phyloP scores from a whole-genome alignment of 2,329 filamentous ascomycete species.

The Beauveria rudraprayagi region DNA sequence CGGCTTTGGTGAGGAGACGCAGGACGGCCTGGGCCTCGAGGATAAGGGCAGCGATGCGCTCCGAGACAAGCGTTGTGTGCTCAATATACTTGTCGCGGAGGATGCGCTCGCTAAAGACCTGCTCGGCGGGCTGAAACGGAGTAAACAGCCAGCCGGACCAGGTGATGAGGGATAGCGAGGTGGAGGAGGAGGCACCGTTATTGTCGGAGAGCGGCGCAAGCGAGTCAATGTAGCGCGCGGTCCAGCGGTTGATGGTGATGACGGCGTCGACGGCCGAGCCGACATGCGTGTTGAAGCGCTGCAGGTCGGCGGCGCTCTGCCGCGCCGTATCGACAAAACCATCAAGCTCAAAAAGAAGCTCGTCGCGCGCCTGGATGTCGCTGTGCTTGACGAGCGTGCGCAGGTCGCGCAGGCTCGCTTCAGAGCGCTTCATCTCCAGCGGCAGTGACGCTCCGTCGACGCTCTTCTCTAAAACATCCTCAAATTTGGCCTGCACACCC shows the following conservation, averaged over 20 bases:
- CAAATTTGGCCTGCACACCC: constrained; percentile 65
- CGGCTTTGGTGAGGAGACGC: constrained; percentile 56
- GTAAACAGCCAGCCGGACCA: constrained; percentile 41
- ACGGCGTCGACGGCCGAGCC: constrained; percentile 67
- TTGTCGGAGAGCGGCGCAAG: constrained; percentile 32
- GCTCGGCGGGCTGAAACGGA: constrained; percentile 54
- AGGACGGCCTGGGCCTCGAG: constrained; percentile 62
- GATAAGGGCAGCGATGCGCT: constrained; percentile 61
- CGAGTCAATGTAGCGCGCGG: constrained; percentile 57
- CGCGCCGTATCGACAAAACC: constrained; percentile 65
- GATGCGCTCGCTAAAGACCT: constrained; percentile 40
- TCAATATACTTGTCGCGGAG: constrained; percentile 68
- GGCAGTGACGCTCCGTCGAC: constrained; percentile 60
- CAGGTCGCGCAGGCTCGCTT: constrained; percentile 66
- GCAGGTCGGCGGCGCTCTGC: constrained; percentile 56
- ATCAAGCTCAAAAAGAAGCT: constrained; percentile 68
- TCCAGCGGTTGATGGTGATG: constrained; percentile 69
- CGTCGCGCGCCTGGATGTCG: constrained; percentile 56
- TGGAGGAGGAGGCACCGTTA: constrained; percentile 17
- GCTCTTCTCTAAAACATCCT: constrained; percentile 63
- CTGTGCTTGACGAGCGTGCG: constrained; percentile 65
- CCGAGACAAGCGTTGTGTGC: constrained; percentile 62
- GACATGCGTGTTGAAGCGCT: constrained; percentile 69
- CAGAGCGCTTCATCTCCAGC: constrained; percentile 70
- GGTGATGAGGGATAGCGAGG: constrained; percentile 29